These are phyloP conservation scores for Moesziomyces sp. DNA, from an alignment of 1,284 basidiomycete species.

Conservation along the genomic window DNA sequence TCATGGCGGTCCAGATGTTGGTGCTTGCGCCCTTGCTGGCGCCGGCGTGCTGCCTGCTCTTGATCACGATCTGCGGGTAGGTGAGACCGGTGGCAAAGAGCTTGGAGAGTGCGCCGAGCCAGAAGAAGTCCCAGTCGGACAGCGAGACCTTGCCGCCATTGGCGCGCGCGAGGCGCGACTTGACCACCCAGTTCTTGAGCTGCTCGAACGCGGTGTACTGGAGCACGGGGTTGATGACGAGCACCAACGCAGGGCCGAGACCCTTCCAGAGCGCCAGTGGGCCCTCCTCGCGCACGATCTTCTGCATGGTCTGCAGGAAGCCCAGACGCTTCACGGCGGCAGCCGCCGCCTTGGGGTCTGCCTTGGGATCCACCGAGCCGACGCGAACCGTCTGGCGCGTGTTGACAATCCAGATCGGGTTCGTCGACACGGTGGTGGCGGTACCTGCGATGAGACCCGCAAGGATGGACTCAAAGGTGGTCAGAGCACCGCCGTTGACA, in stretches of 20 bases:
- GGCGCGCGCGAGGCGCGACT: slow-evolving; percentile 45
- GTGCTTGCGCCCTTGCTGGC: slow-evolving; percentile 49
- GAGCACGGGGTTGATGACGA: slow-evolving; percentile 95
- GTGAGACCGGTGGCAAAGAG: slow-evolving; percentile 65
- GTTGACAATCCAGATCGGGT: slow-evolving; percentile 78
- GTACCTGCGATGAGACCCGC: slow-evolving; percentile 90
- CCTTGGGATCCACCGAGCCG: slow-evolving; percentile 30
- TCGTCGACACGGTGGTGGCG: slow-evolving; percentile 88
- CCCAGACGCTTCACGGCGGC: slow-evolving; percentile 50
- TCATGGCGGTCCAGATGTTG: slow-evolving; percentile 67
- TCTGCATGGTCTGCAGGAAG: slow-evolving; percentile 75
- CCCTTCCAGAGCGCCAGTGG: slow-evolving; percentile 88
- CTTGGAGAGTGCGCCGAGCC: slow-evolving; percentile 65
- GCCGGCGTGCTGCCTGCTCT: slow-evolving; percentile 65
- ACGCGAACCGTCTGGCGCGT: slow-evolving; percentile 78
- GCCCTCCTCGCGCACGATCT: slow-evolving; percentile 83
- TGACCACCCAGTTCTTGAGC: slow-evolving; percentile 64
- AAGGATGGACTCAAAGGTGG: slow-evolving; percentile 87
- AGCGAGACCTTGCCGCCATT: slow-evolving; percentile 44
- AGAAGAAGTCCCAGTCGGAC: slow-evolving; percentile 66
- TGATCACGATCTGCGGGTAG: slow-evolving; percentile 67
- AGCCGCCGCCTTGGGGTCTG: slow-evolving; percentile 23
- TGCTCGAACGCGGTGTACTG: slow-evolving; percentile 69
- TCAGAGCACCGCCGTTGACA: slow-evolving; percentile 71
- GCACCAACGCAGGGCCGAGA: slow-evolving; percentile 89